A percentile compares a stretch with the other conserved stretches of the same genome.
These are phyloP conservation scores for Astrephomene gubernaculifera DNA, from an alignment of 139 green algal species.

Conservation along the genomic window DNA sequence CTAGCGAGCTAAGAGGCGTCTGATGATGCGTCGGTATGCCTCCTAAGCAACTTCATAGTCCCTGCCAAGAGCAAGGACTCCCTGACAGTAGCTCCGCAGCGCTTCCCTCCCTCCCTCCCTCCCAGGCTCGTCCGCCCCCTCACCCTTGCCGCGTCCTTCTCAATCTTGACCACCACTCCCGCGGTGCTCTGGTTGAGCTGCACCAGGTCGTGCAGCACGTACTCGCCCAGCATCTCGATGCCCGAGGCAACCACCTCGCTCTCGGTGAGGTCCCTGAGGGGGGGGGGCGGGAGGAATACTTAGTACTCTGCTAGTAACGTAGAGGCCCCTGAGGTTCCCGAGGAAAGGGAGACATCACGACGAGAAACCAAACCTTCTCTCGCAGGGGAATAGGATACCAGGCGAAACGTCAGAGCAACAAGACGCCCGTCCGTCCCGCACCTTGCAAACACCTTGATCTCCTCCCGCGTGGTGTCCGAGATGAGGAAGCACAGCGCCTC, in stretches of 20 bases:
- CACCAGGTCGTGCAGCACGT: conserved; percentile 96
- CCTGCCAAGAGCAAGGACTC: too few species aligned
- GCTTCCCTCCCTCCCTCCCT: not conserved
- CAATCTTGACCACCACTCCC: conserved; percentile 84
- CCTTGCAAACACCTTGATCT: conserved; percentile 88
- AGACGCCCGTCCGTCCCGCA: conserved; percentile 2
- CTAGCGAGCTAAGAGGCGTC: too few species aligned
- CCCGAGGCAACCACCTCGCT: conserved; percentile 60
- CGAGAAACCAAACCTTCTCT: too few species aligned
- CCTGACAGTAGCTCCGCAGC: too few species aligned
- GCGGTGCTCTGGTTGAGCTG: conserved; percentile 67
- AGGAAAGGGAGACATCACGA: too few species aligned
- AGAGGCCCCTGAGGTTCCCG: too few species aligned
- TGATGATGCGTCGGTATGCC: too few species aligned
- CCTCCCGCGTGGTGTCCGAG: conserved; percentile 76
- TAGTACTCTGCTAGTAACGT: too few species aligned
- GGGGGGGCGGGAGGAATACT: not conserved
- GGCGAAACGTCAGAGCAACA: too few species aligned
- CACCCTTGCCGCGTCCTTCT: conserved; percentile 67
- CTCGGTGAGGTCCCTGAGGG: conserved; percentile 81
- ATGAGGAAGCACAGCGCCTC: conserved; percentile 77
- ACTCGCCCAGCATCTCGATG: conserved; percentile 84
- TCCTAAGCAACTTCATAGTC: too few species aligned
- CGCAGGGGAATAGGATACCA: too few species aligned
- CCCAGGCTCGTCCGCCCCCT: not conserved